Conservation (phyloP, 2,329 filamentous ascomycete genomes). For the Pyricularia sp. region DNA sequence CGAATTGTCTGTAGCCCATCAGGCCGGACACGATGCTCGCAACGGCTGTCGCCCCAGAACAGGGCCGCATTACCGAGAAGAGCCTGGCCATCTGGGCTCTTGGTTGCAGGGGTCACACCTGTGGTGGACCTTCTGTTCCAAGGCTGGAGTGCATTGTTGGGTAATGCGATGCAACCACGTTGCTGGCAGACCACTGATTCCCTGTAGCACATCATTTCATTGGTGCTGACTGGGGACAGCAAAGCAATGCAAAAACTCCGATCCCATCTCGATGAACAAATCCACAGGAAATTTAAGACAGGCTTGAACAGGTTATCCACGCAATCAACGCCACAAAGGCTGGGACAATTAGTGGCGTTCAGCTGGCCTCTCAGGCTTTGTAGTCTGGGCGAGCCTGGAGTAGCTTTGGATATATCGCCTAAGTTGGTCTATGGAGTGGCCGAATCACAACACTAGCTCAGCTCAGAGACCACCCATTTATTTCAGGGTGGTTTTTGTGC, state of each 20-base stretch:
- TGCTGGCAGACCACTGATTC: background rate
- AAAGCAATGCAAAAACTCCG: background rate
- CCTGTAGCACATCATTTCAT: background rate
- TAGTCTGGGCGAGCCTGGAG: background rate
- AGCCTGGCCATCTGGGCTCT: background rate
- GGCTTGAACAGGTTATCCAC: background rate
- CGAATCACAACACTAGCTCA: background rate
- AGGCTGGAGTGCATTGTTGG: background rate
- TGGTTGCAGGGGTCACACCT: background rate
- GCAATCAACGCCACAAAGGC: background rate
- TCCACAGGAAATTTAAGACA: background rate
- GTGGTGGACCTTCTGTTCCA: background rate
- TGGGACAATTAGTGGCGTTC: background rate
- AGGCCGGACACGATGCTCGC: background rate
- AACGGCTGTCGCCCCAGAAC: background rate
- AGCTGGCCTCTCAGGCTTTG: background rate
- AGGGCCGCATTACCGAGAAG: background rate
- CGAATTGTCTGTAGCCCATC: background rate
- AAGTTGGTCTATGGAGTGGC: background rate
- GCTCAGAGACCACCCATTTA: background rate
- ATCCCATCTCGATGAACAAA: background rate
- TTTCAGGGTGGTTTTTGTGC: background rate
- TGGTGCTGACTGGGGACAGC: background rate
- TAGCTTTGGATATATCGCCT: background rate
- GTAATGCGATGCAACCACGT: background rate